These are phyloP conservation scores for Cicer cuneatum DNA, from an alignment of 306 rosid species.

Conservation along the genomic window DNA sequence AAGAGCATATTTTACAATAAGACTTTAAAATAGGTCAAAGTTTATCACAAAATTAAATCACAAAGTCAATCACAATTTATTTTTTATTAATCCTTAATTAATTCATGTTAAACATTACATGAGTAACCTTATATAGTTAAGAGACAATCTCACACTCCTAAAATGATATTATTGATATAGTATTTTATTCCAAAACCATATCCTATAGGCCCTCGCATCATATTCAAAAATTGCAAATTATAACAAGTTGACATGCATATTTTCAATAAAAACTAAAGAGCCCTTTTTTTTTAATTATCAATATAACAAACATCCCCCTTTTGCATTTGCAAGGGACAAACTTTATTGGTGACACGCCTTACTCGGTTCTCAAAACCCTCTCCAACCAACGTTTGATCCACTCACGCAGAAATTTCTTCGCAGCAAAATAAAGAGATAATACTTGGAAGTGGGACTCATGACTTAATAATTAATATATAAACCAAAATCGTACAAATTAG, in stretches of 20 bases:
- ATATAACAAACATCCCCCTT: slow-evolving; percentile 44
- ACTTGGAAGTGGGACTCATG: slow-evolving; percentile 22
- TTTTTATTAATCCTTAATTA: too few species aligned
- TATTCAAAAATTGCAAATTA: background rate
- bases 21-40: too few species aligned
- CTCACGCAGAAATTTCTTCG: slow-evolving; percentile 44
- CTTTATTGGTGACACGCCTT: slow-evolving; percentile 40
- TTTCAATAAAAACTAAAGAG: slow-evolving; percentile 22
- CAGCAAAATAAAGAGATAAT: slow-evolving; percentile 35
- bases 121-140: too few species aligned
- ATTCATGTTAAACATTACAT: too few species aligned
- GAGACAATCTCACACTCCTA: background rate
- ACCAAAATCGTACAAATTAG: slow-evolving; percentile 19
- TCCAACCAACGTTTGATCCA: slow-evolving; percentile 40
- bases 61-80: too few species aligned
- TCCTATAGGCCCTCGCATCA: background rate
- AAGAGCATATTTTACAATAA: too few species aligned
- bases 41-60: too few species aligned
- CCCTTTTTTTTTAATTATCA: background rate
- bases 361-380: slow-evolving; percentile 38
- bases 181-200: background rate
- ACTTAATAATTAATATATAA: slow-evolving; percentile 22
- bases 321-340: slow-evolving; percentile 38
- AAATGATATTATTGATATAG: background rate
- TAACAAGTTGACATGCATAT: slow-evolving; percentile 2